Base-by-base conservation (phyloP, 192 early-diverging fungal species). In the Backusella mclennaniae region DNA sequence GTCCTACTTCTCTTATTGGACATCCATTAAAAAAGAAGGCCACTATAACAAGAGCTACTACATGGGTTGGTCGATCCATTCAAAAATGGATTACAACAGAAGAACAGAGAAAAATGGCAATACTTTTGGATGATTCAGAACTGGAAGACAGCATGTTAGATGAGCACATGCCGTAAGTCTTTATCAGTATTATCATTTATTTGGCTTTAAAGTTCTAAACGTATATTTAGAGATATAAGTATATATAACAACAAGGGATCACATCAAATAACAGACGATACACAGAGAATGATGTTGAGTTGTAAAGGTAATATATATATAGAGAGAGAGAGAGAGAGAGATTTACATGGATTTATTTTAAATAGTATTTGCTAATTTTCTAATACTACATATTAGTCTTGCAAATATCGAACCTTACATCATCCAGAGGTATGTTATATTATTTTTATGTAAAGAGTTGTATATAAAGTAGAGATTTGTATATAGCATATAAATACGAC, bases 21-120 rank as follows among this genome's bases (percentile, higher is more conserved):
- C 12, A 39, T 14, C n/a, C 35, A 69, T 23, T 69, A n/a, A 38
- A 36, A 38, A 38, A 41, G 19, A 69, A 69, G 36, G 35, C n/a
- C 2, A 69, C 35, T 41, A 41, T 69, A 11, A 69, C 68, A 12
- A 36, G 68, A 38, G 68, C 68, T 11, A 69, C 68, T 41, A 69
- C 68, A n/a, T 69, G 68, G 68, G 68, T 69, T 21, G 68, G 68
- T 23, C 19, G 38, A 11, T 69, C 68, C 21, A 69, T 69, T 41
- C 68, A 69, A 69, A 35, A 38, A 38, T 69, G 36, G 68, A 23
- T 69, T 9, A 38, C 68, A 38, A 69, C 35, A 12, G 68, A 69
- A 38, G 68, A 69, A 29, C 35, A 38, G n/a, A 69, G 68, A n/a
- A 69, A 69, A 41, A 38, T 69, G n/a, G 68, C 68, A 38, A 69